Percentiles rank a stretch among this genome's conserved stretches.
These are phyloP conservation scores for Brachypodium distachyon DNA, from an alignment of 202 grass and related monocot genomes.

Conservation along the genomic window DNA sequence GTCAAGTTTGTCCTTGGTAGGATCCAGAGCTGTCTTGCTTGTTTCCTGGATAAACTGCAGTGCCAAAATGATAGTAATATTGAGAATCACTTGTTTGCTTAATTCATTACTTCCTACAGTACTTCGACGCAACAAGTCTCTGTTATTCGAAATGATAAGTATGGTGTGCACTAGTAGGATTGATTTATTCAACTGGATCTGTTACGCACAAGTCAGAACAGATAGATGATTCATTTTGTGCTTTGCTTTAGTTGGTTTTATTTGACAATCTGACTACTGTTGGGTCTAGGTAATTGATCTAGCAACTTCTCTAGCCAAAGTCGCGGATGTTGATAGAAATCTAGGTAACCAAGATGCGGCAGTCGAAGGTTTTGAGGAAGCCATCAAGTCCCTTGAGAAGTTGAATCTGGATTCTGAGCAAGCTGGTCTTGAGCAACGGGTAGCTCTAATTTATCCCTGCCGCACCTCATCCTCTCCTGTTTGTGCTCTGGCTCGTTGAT, in stretches of 20 bases:
- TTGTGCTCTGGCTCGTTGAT: not conserved
- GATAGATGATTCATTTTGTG: not conserved
- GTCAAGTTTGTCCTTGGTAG: not conserved
- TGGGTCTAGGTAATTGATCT: conserved; percentile 73
- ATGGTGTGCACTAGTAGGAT: not conserved
- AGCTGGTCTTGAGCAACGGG: conserved; percentile 53
- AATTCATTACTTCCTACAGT: not conserved
- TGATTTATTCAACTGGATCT: not conserved
- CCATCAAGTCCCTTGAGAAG: conserved; percentile 76
- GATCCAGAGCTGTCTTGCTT: not conserved
- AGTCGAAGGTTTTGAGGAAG: conserved; percentile 69
- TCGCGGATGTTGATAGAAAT: conserved; percentile 90
- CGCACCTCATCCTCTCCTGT: not conserved
- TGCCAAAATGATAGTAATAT: not conserved
- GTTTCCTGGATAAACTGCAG: not conserved
- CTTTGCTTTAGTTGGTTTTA: not conserved
- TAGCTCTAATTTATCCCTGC: conserved; percentile 3
- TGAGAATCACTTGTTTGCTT: not conserved
- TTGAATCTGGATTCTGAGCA: conserved; percentile 74
- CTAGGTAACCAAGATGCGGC: conserved; percentile 54
- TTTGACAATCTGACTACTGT: conserved; percentile 6
- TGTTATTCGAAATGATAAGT: not conserved
- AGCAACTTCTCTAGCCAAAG: conserved; percentile 92
- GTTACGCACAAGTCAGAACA: not conserved
- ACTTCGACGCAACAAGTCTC: not conserved